Base-by-base conservation (phyloP, 1,284 basidiomycete genomes). In the Coriolopsis trogii region DNA sequence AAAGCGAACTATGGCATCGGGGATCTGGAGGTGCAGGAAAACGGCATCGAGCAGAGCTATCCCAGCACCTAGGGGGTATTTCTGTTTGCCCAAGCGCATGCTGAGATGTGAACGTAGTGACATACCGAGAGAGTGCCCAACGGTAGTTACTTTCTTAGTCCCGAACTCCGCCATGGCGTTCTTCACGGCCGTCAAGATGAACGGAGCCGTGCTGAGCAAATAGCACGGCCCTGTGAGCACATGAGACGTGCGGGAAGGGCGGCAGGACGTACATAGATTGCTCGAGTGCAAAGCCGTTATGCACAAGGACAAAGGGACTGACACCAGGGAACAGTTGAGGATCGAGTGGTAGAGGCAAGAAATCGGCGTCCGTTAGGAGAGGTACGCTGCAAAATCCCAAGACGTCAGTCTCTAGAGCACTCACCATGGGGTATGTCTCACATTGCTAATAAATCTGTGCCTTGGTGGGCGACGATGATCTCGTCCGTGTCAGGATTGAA, bases 321-420 rank as follows among this genome's bases (percentile, higher is more conserved):
- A 85, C 50, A 0, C 81, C 81, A 6, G 84, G 84, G 70, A 89
- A 89, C 13, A 85, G 67, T 0, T 56, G 52, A 6, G 63, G 28
- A 41, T 69, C 53, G n/a, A 73, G 58, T 6, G 41, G 51, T 6
- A 44, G 55, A 13, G 56, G 50, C 50, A 67, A 36, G 44, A 70
- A 59, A 39, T 70, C 61, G 9, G 51, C 62, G 49, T 75, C 73
- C 5, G 64, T 67, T 6, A 73, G 41, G 24, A 67, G 37, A 15
- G 70, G 56, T 5, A 63, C 20, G 40, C 69, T 70, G 33, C n/a
- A 13, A 16, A 4, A 18, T 10, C n/a, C n/a, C 4, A 34, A 58
- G 15, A 18, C 18, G 9, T 12, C 15, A 6, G 18, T 18, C 18
- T 43, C 37, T n/a, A 7, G 9, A 34, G 4, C 20, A 26, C 2